Conservation (phyloP, 306 rosid genomes). For the Acacia melanoxylon region DNA sequence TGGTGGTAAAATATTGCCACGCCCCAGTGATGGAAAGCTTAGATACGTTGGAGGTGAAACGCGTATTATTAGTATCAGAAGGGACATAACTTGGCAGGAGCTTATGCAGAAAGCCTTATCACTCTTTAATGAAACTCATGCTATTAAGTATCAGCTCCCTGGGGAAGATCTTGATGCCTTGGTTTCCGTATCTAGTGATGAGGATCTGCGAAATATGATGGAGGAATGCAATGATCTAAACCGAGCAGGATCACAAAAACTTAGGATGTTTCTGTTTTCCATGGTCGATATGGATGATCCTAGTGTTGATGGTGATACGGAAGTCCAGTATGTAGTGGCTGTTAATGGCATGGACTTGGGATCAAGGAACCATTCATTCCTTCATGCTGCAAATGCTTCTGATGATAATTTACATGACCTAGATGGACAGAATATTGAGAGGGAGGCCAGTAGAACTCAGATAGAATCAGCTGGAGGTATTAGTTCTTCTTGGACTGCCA, state of each 20-base stretch:
- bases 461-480: constrained; percentile 46
- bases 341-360: constrained; percentile 72
- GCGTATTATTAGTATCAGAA: constrained; percentile 66
- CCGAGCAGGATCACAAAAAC: constrained; percentile 59
- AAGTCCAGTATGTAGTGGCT: constrained; percentile 78
- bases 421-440: constrained; percentile 54
- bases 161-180: constrained; percentile 96
- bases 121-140: constrained; percentile 51
- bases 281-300: constrained; percentile 68
- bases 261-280: constrained; percentile 76
- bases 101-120: constrained; percentile 64
- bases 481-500: constrained; percentile 39
- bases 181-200: constrained; percentile 83
- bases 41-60: constrained; percentile 93
- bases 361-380: constrained; percentile 58
- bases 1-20: constrained; percentile 80
- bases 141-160: constrained; percentile 88
- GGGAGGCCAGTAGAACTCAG: constrained; percentile 40
- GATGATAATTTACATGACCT: constrained; percentile 64
- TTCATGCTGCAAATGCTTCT: constrained; percentile 50
- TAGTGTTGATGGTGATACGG: constrained; percentile 70
- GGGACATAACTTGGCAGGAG: constrained; percentile 64
- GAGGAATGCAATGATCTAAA: constrained; percentile 68
- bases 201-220: constrained; percentile 89
- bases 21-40: constrained; percentile 85